Evolutionary conservation across 306 rosid species (phyloP).

Genomic region (Pueraria montana): DNA sequence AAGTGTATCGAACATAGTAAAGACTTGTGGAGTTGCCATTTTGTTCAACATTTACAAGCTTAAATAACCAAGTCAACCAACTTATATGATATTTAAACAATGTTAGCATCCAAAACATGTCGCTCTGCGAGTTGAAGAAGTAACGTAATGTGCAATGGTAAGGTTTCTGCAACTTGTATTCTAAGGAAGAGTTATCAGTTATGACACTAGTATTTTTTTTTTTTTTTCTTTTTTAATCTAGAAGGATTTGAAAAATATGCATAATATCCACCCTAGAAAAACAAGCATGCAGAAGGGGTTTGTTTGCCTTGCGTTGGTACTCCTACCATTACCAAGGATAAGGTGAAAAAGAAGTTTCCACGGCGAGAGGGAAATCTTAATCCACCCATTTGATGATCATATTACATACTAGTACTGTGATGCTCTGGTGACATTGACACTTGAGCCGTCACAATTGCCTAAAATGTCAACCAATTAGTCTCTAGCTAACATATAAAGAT

Average conservation of each 20-base stretch:
- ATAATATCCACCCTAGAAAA: not conserved
- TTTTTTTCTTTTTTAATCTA: not conserved
- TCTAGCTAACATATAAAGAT: not conserved
- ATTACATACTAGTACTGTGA: no score
- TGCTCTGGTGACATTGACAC: not conserved
- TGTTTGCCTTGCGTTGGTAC: not conserved
- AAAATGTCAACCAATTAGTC: not conserved
- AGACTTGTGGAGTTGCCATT: not conserved
- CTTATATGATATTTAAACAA: not conserved
- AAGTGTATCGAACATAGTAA: not conserved
- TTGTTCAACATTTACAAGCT: not conserved
- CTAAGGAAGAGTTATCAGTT: not conserved
- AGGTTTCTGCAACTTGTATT: not conserved
- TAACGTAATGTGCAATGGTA: not conserved
- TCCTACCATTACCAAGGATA: not conserved
- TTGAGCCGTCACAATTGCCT: conserved; percentile 42
- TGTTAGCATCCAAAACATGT: not conserved
- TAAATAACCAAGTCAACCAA: not conserved
- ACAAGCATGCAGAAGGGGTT: not conserved
- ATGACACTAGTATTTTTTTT: not conserved
- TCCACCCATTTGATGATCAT: not conserved
- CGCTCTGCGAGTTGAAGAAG: not conserved
- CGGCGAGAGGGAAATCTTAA: no score
- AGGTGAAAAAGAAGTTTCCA: not conserved
- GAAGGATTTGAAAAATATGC: not conserved